Evolutionary conservation across 257 asterid genomes (phyloP).

Genomic region (Penstemon barbatus): DNA sequence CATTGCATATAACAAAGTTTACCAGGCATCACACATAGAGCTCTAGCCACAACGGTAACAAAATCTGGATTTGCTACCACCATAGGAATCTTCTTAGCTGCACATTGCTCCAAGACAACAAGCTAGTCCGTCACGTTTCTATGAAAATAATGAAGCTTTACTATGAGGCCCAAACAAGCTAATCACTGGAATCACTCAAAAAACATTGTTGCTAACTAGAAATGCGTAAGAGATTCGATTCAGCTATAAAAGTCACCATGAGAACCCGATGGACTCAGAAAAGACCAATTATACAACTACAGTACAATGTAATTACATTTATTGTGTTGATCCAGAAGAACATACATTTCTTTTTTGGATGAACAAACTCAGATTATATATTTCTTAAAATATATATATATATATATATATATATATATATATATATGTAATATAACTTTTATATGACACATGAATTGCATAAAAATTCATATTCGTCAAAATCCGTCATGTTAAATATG

Average conservation of each 20-base stretch:
- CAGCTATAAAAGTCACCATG: not conserved
- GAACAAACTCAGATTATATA: too few relatives aligned
- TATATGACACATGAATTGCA: too few relatives aligned
- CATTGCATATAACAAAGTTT: slow-evolving; percentile 23
- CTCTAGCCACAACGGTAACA: slow-evolving; percentile 94
- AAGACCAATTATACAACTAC: not conserved
- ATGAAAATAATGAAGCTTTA: too few relatives aligned
- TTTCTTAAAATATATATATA: too few relatives aligned
- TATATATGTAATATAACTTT: too few relatives aligned
- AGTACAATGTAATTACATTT: not conserved
- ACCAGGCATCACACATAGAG: slow-evolving; percentile 93
- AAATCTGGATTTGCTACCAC: slow-evolving; percentile 98
- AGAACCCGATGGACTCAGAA: not conserved
- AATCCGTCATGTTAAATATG: too few relatives aligned
- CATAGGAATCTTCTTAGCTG: slow-evolving; percentile 80
- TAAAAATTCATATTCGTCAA: too few relatives aligned
- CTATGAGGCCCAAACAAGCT: not conserved
- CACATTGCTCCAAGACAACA: slow-evolving; percentile 56
- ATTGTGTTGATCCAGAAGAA: not conserved
- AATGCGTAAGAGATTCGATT: not conserved
- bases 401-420: too few relatives aligned
- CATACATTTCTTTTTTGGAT: too few relatives aligned
- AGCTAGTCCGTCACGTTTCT: not conserved
- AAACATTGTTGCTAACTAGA: not conserved
- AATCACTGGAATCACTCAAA: not conserved